Evolutionary conservation across 169 alveolate species (phyloP), one percentile per base, ranked within the genome.

Genomic region (Plasmodium falciparum): DNA sequence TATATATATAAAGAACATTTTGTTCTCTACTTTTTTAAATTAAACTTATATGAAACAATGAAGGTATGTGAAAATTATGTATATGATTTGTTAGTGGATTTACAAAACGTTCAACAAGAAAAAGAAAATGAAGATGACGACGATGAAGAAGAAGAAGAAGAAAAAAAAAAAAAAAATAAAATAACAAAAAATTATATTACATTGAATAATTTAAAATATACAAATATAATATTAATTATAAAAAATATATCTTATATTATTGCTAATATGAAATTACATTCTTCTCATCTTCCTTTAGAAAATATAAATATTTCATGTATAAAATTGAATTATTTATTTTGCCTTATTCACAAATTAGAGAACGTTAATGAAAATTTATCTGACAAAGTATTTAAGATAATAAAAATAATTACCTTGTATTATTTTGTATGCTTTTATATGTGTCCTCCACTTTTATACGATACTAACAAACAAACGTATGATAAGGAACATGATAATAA

Each of bases 1-100:
- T 66, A 66, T 65, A 43, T 78, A 52, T 78, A 59, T 65, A 78
- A 59, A 47, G 89, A 78, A n/a, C 33, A 78, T 66, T 78, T 78
- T 78, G 65, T 78, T 50, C 17, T 65, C 15, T 78, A 63, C 17
- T 66, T 78, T 66, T 45, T 78, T n/a, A 65, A 66, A 8, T 29
- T 78, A 70, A 78, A 58, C 26, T 11, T 78, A 8, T 50, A 56
- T 26, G 59, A 78, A 49, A 66, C 78, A 59, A 15, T 52, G 15
- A 13, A 29, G 2, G 24, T 78, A 11, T 56, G 50, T 17, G 12
- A 59, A 59, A 66, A 49, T 63, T 61, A 65, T 59, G 66, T 78
- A 8, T 52, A 78, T 29, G 49, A 69, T 11, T 39, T 78, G 33
- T 15, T 52, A 63, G 33, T 20, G 5, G 17, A 47, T 15, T 74